Percentiles rank a stretch among this genome's conserved stretches.
Evolutionary conservation across 73 alveolate species (phyloP).

Genomic region (Paramecium sexaurelia): DNA sequence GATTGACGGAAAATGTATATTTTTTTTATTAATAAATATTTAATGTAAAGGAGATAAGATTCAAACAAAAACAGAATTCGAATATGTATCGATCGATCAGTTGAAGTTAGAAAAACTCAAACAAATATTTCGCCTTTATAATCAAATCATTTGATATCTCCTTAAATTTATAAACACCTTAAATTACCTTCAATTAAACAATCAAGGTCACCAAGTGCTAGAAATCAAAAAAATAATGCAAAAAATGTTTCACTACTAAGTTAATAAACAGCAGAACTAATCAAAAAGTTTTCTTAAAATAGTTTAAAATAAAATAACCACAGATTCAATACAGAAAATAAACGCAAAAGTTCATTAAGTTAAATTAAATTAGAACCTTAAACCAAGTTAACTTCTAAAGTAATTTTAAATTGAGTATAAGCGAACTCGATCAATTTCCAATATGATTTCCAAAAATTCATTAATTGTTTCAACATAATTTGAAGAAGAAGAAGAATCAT

Average conservation of each 20-base stretch:
- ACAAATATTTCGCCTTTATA: not conserved
- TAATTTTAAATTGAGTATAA: slow-evolving; percentile 17
- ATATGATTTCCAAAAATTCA: slow-evolving; percentile 46
- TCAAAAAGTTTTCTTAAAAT: not conserved
- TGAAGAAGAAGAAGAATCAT: slow-evolving; percentile 7
- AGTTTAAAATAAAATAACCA: not conserved
- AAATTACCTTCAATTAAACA: slow-evolving; percentile 32
- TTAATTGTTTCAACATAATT: not conserved
- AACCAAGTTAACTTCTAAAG: not conserved
- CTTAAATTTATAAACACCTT: not conserved
- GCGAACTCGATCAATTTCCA: slow-evolving; percentile 47
- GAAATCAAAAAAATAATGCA: not conserved
- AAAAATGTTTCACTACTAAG: not conserved
- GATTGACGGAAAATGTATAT: slow-evolving; percentile 33
- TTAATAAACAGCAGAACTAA: not conserved
- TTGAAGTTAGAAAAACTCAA: not conserved
- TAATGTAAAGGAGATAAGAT: slow-evolving; percentile 32
- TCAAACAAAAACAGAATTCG: slow-evolving; percentile 37
- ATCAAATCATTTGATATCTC: slow-evolving; percentile 11
- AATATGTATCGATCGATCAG: not conserved
- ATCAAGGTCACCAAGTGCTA: slow-evolving; percentile 41
- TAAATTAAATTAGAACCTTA: not conserved
- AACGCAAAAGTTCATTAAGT: slow-evolving; percentile 43
- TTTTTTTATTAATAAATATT: not conserved
- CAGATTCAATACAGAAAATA: not conserved